Base-by-base conservation (phyloP, 2,329 filamentous ascomycete species). In the Fusarium sp. region DNA sequence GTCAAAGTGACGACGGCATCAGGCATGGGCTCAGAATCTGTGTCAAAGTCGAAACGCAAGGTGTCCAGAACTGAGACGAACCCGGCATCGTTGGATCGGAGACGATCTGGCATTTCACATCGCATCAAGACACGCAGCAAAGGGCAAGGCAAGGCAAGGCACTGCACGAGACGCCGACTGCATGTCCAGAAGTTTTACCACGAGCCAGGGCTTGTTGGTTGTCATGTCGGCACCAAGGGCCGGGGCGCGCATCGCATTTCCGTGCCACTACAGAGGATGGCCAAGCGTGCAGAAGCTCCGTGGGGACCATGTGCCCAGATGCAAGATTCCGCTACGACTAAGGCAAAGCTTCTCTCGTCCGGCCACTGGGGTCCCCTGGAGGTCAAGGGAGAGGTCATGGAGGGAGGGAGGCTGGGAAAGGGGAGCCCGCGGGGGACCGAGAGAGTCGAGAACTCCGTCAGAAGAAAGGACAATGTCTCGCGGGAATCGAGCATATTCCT, bases 321-420 rank as follows among this genome's bases (percentile, higher is more conserved):
- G 80, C 78, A 80, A 79, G 79, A 81, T 81, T 74, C 76, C 76
- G 72, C 71, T 67, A 72, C 68, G 71, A 73, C 70, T 71, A 78
- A 74, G 56, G 35, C 62, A 68, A 29, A 52, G 57, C 60, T 67
- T 73, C 66, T 75, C 64, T 67, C 71, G 67, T 74, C 67, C 69
- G 63, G 65, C 54, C 57, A 62, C 57, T 61, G 67, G 65, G 61
- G 68, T 52, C 48, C 63, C 71, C 65, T 72, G 65, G 64, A 61
- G 64, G 64, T 52, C 66, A 71, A 41, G 56, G 59, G 65, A 68
- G 65, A 29, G 50, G 64, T 14, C 27, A 48, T 48, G 43, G 43
- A 69, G 60, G 45, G 58, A 52, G 22, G 45, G 67, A 68, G 64
- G 68, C 58, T 71, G 65, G 68, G 56, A 65, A 63, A 56, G 31